Base-by-base conservation (phyloP, 257 asterid species). In the Scutellaria minor region DNA sequence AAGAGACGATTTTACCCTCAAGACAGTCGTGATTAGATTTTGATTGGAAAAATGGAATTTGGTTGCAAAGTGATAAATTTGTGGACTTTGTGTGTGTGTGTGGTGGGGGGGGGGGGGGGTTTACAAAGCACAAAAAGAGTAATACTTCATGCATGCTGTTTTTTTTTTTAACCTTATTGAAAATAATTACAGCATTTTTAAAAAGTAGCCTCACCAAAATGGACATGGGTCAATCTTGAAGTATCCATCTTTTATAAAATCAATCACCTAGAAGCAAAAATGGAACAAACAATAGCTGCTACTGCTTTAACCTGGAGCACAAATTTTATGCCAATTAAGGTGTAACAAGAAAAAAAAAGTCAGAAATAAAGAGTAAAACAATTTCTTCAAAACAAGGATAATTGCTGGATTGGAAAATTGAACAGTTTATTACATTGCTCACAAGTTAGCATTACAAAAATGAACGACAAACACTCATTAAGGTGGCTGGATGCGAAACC, bases 401-500 rank as follows among this genome's bases (percentile, higher is more conserved):
- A 44, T 69, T 40, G 20, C 40, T 40, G 18, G 47, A 52, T 4
- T 60, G 50, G 53, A 59, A 64, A 50, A 65, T 57, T 54, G 46
- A 75, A 74, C 59, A 12, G 51, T 70, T 64, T 24, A 63, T 66
- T 70, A 56, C 77, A 66, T 66, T 60, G 35, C 68, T 60, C 75
- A 24, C 1, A 39, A 61, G 35, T 52, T 52, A 66, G 59, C 61
- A 64, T 22, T 13, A 69, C 79, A 76, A 82, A 70, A 80, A 51
- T 57, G 77, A 74, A 70, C 35, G 46, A 71, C 1, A 46, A 55
- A 37, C 56, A 62, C 64, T 47, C 48, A 15, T 51, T 42, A 55
- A 41, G 64, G 66, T 54, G 69, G 62, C 59, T 52, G 58, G 59
- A 77, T 50, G 66, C 53, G 63, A 71, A 64, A 64, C 82, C 81